Evolutionary conservation across 257 asterid species (phyloP).

Genomic region (Lycium ferocissimum): DNA sequence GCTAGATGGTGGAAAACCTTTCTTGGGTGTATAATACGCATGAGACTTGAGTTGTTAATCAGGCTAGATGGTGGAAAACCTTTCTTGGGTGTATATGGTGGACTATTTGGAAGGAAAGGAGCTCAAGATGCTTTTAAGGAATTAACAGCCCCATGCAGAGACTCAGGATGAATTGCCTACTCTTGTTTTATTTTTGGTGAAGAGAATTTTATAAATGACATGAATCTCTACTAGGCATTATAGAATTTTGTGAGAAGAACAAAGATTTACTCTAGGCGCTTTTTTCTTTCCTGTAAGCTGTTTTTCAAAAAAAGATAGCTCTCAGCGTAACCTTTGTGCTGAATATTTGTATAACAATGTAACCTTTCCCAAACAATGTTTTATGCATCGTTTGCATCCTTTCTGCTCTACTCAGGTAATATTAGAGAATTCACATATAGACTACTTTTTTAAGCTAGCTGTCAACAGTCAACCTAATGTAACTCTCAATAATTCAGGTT

Average conservation of each 20-base stretch:
- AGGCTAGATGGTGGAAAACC: neutral
- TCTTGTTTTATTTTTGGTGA: neutral
- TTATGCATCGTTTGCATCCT: neutral
- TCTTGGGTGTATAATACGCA: neutral
- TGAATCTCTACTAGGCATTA: neutral
- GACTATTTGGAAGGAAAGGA: neutral
- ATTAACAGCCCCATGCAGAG: neutral
- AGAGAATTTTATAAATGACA: no score
- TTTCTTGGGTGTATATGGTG: neutral
- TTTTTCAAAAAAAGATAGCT: neutral
- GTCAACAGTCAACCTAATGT: neutral
- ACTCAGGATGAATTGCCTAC: neutral
- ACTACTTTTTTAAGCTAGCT: neutral
- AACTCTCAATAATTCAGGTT: neutral
- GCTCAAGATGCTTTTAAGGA: neutral
- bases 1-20: neutral
- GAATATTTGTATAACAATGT: neutral
- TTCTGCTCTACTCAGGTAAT: conserved; percentile 9
- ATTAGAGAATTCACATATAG: neutral
- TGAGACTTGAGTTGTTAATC: conserved; percentile 11
- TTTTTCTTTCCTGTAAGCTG: neutral
- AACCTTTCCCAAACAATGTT: conserved; percentile 7
- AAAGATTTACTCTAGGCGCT: neutral
- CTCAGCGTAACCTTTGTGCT: neutral
- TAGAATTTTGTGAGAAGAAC: neutral